A percentile compares a stretch with the other conserved stretches of the same genome.
Conservation (phyloP, 768 basidiomycete genomes). For the Polyporus arcularius region DNA sequence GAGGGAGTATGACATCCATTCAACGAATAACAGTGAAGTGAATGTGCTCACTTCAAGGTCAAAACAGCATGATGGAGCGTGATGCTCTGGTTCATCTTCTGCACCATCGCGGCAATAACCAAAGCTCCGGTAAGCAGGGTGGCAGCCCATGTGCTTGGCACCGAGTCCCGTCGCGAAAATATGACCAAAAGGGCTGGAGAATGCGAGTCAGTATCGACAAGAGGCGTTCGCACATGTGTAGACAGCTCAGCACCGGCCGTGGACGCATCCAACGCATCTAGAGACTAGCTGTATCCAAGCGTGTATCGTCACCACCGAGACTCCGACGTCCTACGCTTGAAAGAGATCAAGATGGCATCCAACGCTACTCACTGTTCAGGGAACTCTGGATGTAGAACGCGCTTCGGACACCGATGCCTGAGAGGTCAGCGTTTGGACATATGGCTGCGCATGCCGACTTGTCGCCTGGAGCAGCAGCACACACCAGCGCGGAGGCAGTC, state of each 20-base stretch:
- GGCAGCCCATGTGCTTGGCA: conserved; percentile 29
- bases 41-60: conserved; percentile 23
- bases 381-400: conserved; percentile 31
- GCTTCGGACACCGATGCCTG: conserved; percentile 28
- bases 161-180: conserved; percentile 27
- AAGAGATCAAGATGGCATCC: not conserved
- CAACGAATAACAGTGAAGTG: not conserved
- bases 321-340: not conserved
- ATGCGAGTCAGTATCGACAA: not conserved
- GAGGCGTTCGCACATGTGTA: not conserved
- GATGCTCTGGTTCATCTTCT: conserved; percentile 20
- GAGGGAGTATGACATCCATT: not conserved
- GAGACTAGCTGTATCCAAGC: too few relatives aligned
- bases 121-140: conserved; percentile 28
- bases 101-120: conserved; percentile 29
- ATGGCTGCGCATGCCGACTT: conserved; percentile 14
- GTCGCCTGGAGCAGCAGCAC: not conserved
- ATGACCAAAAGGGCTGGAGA: conserved; percentile 25
- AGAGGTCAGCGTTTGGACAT: conserved; percentile 27
- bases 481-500: conserved; percentile 11
- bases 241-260: not conserved
- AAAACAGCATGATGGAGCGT: conserved; percentile 30
- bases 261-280: not conserved
- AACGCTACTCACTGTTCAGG: conserved; percentile 23
- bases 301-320: not conserved